Conservation (phyloP, 208 protist genomes). For the Acanthamoeba castellanii region DNA sequence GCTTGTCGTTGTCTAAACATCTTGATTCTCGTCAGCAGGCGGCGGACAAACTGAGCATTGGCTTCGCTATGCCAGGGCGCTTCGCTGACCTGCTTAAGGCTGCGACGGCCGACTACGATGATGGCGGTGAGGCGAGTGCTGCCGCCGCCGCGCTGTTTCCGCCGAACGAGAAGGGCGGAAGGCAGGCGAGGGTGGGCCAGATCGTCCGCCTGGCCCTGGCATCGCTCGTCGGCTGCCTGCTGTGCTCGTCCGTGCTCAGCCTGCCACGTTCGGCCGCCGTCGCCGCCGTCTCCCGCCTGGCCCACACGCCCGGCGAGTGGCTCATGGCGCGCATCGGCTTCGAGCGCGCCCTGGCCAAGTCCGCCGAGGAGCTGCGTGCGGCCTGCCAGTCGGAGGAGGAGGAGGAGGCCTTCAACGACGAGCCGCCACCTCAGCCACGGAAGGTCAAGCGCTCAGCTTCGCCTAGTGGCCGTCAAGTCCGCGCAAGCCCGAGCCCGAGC, state of each 20-base stretch:
- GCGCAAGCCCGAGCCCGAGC: too few relatives aligned
- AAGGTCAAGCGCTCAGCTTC: too few relatives aligned
- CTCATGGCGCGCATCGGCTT: not conserved
- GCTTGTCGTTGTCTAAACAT: not conserved
- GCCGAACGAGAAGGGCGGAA: too few relatives aligned
- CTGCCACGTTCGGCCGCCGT: not conserved
- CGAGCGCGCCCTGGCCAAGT: not conserved
- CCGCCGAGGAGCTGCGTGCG: not conserved
- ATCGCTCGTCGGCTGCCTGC: constrained; percentile 12
- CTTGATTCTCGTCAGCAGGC: not conserved
- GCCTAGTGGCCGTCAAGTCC: too few relatives aligned
- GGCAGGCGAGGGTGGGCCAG: not conserved
- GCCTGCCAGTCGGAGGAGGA: not conserved
- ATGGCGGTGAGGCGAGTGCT: not conserved
- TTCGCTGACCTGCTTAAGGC: not conserved
- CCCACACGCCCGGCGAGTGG: not conserved
- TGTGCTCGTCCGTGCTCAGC: not conserved
- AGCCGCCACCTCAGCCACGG: too few relatives aligned
- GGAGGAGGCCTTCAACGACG: not conserved
- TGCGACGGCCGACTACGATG: not conserved
- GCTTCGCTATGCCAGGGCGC: not conserved
- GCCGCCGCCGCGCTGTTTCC: not conserved
- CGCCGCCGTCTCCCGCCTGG: not conserved
- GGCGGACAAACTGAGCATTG: not conserved
- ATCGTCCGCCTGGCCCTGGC: not conserved